phyloP scores from a whole-genome alignment of 78 protist species.

The Guillardia theta region DNA sequence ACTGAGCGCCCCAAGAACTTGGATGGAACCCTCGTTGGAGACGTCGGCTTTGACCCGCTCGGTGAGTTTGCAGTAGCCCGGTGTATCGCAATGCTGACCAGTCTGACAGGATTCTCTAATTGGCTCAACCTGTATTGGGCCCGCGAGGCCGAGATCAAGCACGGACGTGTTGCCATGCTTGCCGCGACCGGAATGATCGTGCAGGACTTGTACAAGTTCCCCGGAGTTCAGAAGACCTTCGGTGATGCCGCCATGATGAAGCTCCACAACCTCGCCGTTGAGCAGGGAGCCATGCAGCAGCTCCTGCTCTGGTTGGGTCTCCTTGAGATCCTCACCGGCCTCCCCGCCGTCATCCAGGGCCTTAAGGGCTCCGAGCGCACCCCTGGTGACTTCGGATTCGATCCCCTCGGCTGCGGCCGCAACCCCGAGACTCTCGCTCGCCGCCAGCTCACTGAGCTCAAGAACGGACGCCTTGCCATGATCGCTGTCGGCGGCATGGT shows the following conservation, averaged over 20 bases:
- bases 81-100: no score
- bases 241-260: conserved; percentile 15
- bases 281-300: conserved; percentile 45
- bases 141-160: conserved; percentile 43
- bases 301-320: conserved; percentile 3
- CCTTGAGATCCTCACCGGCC: neutral
- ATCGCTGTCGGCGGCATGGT: conserved; percentile 39
- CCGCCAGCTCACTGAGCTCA: conserved; percentile 40
- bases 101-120: conserved; percentile 30
- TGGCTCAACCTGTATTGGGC: conserved; percentile 32
- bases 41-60: conserved; percentile 41
- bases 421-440: conserved; percentile 26
- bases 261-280: conserved; percentile 38
- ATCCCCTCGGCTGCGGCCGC: neutral
- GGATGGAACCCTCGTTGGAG: conserved; percentile 22
- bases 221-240: conserved; percentile 7
- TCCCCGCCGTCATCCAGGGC: conserved; percentile 36
- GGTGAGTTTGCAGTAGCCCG: no score
- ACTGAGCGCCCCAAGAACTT: conserved; percentile 40
- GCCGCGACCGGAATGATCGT: conserved; percentile 42
- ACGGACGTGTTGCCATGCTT: conserved; percentile 44
- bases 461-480: conserved; percentile 42
- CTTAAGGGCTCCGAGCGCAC: conserved; percentile 30
- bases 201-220: neutral
- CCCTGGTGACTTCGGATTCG: conserved; percentile 44